Conservation (phyloP, 352 stramenopile genomes). For the Globisporangium paroecandrum region DNA sequence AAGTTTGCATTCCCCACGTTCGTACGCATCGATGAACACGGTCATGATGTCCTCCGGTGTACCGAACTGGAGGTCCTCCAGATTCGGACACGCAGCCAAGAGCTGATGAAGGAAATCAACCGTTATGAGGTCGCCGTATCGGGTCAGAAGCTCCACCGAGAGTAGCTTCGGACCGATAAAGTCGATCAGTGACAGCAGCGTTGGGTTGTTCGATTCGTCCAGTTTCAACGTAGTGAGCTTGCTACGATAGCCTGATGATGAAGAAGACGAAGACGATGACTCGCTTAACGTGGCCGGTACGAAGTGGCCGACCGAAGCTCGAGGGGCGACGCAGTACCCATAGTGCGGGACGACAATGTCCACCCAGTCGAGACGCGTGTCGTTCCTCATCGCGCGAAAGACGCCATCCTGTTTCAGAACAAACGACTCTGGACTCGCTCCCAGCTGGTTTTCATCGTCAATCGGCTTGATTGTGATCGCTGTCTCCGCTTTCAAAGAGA, state of each 20-base stretch:
- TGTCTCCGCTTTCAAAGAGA: background rate
- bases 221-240: background rate
- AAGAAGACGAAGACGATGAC: too few relatives aligned
- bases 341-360: slow-evolving; percentile 6
- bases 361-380: background rate
- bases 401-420: slow-evolving; percentile 1
- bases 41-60: background rate
- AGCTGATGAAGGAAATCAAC: background rate
- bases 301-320: background rate
- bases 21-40: background rate
- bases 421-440: background rate
- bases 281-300: background rate
- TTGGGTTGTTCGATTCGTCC: background rate
- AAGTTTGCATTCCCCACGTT: background rate
- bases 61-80: background rate
- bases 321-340: slow-evolving; percentile 5
- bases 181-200: background rate
- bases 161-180: slow-evolving; percentile 2
- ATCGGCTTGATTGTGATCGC: background rate
- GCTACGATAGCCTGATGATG: background rate
- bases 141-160: background rate
- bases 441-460: background rate
- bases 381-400: slow-evolving; percentile 7
- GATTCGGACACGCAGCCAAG: background rate
- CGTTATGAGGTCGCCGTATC: background rate